phyloP scores from a whole-genome alignment of 2,329 filamentous ascomycete genomes.

The Claviceps spartinae region DNA sequence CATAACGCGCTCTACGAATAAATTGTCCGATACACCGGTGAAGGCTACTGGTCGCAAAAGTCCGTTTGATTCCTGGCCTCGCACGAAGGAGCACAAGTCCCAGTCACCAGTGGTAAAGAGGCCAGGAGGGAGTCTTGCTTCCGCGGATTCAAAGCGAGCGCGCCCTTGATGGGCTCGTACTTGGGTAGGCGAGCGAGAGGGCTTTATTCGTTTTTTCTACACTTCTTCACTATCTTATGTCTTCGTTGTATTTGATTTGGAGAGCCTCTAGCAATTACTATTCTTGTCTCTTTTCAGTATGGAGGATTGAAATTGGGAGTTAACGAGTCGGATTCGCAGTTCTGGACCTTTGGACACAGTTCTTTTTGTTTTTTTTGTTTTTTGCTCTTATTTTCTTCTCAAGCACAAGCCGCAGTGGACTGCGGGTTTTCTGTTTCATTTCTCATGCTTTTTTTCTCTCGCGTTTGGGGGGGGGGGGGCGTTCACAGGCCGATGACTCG shows the following conservation, averaged over 20 bases:
- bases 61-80: constrained; percentile 56
- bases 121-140: constrained; percentile 18
- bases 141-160: constrained; percentile 21
- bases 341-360: constrained; percentile 1
- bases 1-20: constrained; percentile 42
- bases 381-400: neutral
- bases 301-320: constrained; percentile 3
- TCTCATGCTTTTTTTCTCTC: neutral
- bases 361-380: neutral
- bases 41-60: constrained; percentile 30
- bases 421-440: neutral
- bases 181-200: neutral
- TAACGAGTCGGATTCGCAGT: neutral
- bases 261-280: neutral
- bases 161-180: constrained; percentile 15
- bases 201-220: neutral
- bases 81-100: constrained; percentile 42
- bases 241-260: neutral
- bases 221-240: neutral
- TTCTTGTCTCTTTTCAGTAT: neutral
- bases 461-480: neutral
- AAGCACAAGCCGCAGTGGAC: neutral
- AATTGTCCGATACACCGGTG: constrained; percentile 31
- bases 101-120: constrained; percentile 33
- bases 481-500: constrained; percentile 2